These are phyloP conservation scores for Podospora didyma DNA, from an alignment of 495 filamentous ascomycete genomes.

Conservation along the genomic window DNA sequence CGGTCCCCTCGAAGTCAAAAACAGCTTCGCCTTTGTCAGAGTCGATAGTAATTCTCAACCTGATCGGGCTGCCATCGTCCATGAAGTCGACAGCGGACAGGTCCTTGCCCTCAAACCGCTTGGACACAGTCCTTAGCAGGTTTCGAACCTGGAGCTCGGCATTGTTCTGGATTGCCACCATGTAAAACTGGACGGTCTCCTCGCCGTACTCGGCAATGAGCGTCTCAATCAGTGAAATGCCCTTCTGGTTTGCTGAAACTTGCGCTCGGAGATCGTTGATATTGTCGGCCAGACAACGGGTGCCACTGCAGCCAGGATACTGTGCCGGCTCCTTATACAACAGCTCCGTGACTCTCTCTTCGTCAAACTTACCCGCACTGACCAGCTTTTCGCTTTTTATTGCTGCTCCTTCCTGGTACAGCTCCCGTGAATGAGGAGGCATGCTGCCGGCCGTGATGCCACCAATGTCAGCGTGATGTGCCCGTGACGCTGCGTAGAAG, in stretches of 20 bases:
- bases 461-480: slow-evolving; percentile 96
- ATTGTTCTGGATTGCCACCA: slow-evolving; percentile 89
- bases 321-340: slow-evolving; percentile 79
- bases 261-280: slow-evolving; percentile 95
- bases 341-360: slow-evolving; percentile 78
- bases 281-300: slow-evolving; percentile 87
- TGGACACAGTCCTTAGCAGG: slow-evolving; percentile 74
- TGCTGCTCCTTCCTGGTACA: slow-evolving; percentile 91
- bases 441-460: slow-evolving; percentile 95
- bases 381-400: slow-evolving; percentile 95
- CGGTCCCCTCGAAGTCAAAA: slow-evolving; percentile 90
- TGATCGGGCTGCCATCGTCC: slow-evolving; percentile 90
- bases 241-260: slow-evolving; percentile 93
- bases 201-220: slow-evolving; percentile 90
- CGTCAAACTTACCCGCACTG: slow-evolving; percentile 83
- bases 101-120: slow-evolving; percentile 71
- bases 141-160: slow-evolving; percentile 81
- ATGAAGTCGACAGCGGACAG: slow-evolving; percentile 79
- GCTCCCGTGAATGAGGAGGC: slow-evolving; percentile 89
- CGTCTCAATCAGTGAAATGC: slow-evolving; percentile 80
- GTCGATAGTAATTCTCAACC: slow-evolving; percentile 80
- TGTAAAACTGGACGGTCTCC: slow-evolving; percentile 91
- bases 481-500: slow-evolving; percentile 94
- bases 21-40: slow-evolving; percentile 75
- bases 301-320: slow-evolving; percentile 84